Percentiles rank a stretch among this genome's conserved stretches.
phyloP scores from a whole-genome alignment of 768 basidiomycete species.

The Leccinum olivaceopallidum region DNA sequence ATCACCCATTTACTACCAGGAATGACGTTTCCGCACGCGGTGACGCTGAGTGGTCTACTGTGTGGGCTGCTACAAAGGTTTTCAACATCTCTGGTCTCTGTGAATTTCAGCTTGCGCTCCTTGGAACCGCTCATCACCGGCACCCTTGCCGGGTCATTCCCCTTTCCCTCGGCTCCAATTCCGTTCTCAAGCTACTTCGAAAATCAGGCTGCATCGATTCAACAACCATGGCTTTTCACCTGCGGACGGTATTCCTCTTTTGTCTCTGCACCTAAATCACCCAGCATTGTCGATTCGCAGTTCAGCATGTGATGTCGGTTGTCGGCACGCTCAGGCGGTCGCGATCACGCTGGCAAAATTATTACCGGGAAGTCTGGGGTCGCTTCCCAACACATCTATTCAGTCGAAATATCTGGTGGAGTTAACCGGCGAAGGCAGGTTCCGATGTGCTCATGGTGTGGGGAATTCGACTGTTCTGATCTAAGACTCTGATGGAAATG shows the following conservation, averaged over 20 bases:
- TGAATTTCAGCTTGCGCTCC: constrained; percentile 20
- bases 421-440: constrained; percentile 34
- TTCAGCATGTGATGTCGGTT: constrained; percentile 44
- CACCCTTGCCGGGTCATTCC: constrained; percentile 11
- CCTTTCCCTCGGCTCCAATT: constrained; percentile 36
- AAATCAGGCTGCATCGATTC: constrained; percentile 44
- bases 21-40: background rate
- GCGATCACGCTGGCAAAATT: constrained; percentile 55
- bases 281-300: constrained; percentile 32
- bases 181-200: constrained; percentile 35
- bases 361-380: constrained; percentile 35
- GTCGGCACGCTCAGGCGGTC: constrained; percentile 45
- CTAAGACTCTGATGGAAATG: too few relatives aligned
- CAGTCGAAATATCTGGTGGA: constrained; percentile 36
- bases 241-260: constrained; percentile 34
- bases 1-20: background rate
- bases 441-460: too few relatives aligned
- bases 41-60: constrained; percentile 11
- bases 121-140: constrained; percentile 9
- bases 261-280: background rate
- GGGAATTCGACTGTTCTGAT: too few relatives aligned
- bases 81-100: constrained; percentile 27
- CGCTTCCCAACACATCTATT: constrained; percentile 33
- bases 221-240: constrained; percentile 35
- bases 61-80: constrained; percentile 12